A percentile compares a stretch with the other conserved stretches of the same genome.
Conservation (phyloP, 305 asterid genomes). For the Solanum aculeatissimum region DNA sequence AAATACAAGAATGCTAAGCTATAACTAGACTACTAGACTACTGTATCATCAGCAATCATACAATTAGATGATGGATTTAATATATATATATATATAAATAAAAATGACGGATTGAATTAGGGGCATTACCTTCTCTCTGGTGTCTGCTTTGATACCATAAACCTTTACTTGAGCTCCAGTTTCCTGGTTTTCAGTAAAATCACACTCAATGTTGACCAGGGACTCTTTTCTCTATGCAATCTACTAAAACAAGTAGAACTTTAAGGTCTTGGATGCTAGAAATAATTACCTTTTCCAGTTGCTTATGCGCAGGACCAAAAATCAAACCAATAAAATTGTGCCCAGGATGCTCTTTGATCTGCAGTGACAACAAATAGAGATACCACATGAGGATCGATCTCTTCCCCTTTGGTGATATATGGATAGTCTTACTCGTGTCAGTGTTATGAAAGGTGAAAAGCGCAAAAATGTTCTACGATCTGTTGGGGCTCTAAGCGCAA, state of each 20-base stretch:
- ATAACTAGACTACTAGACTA: not conserved
- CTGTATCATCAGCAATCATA: not conserved
- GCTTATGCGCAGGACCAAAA: constrained; percentile 65
- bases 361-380: constrained; percentile 23
- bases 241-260: not conserved
- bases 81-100: not conserved
- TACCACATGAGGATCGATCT: constrained; percentile 8
- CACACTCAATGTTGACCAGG: not conserved
- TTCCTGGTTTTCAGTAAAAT: constrained; percentile 46
- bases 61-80: not conserved
- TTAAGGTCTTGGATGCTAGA: not conserved
- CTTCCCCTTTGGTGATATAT: not conserved
- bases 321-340: constrained; percentile 54
- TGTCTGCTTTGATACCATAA: constrained; percentile 50
- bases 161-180: constrained; percentile 88
- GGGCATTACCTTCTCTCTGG: constrained; percentile 50
- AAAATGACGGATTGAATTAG: not conserved
- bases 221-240: not conserved
- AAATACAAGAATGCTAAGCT: not conserved
- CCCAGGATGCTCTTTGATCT: constrained; percentile 74
- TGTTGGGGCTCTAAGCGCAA: too few species aligned
- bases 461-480: too few species aligned
- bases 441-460: too few species aligned
- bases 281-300: constrained; percentile 67
- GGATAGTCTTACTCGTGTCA: not conserved